Evolutionary conservation across 1,284 basidiomycete species (phyloP).

Genomic region (Inonotus obliquus): DNA sequence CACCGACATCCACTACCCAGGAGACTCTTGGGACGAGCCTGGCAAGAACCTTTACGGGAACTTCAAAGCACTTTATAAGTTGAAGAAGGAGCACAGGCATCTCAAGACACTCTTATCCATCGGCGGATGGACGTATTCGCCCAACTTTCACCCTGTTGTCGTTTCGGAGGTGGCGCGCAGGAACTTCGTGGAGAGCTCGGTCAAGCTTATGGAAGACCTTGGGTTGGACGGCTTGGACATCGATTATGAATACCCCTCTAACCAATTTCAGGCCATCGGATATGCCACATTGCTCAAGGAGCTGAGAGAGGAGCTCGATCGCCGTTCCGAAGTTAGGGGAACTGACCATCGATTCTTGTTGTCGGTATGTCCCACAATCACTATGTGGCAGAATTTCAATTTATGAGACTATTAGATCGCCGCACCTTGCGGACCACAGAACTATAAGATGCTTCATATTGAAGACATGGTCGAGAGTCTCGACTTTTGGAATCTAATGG

Average conservation of each 20-base stretch:
- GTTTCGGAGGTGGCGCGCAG: constrained; percentile 55
- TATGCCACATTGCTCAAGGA: constrained; percentile 71
- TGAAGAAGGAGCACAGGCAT: constrained; percentile 85
- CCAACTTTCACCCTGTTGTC: constrained; percentile 74
- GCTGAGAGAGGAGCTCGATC: constrained; percentile 64
- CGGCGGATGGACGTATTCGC: constrained; percentile 89
- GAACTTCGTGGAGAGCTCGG: constrained; percentile 75
- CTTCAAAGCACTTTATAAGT: constrained; percentile 85
- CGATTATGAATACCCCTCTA: constrained; percentile 83
- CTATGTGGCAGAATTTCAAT: background rate
- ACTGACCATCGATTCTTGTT: constrained; percentile 64
- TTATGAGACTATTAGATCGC: constrained; percentile 57
- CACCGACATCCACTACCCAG: constrained; percentile 78
- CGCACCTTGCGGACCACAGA: constrained; percentile 87
- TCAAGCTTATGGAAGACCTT: constrained; percentile 80
- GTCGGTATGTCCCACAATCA: constrained; percentile 47
- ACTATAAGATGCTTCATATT: constrained; percentile 77
- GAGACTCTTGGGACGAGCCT: constrained; percentile 86
- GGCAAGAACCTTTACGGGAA: constrained; percentile 91
- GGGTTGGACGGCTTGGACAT: constrained; percentile 73
- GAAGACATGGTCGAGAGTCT: constrained; percentile 83
- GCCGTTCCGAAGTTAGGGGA: constrained; percentile 55
- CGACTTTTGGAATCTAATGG: constrained; percentile 98
- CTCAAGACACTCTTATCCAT: constrained; percentile 85
- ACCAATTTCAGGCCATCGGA: constrained; percentile 64